These are phyloP conservation scores for Pseudozyma pruni DNA, from an alignment of 1,284 basidiomycete species.

Conservation along the genomic window DNA sequence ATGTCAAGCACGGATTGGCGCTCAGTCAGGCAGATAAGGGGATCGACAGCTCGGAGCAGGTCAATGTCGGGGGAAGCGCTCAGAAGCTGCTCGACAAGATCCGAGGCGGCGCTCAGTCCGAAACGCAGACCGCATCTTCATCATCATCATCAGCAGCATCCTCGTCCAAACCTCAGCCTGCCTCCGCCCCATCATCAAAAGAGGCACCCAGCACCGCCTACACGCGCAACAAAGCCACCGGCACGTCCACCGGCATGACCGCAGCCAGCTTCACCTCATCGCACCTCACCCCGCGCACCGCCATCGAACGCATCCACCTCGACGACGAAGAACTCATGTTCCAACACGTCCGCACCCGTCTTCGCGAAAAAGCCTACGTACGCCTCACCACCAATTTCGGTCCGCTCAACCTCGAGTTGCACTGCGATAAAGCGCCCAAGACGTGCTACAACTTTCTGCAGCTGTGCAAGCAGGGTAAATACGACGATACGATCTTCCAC, in stretches of 20 bases:
- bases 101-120: constrained; percentile 3
- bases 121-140: neutral
- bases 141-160: neutral
- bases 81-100: constrained; percentile 50
- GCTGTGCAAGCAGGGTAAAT: constrained; percentile 76
- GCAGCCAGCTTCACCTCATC: constrained; percentile 95
- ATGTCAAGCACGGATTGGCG: constrained; percentile 65
- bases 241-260: constrained; percentile 87
- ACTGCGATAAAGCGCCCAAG: constrained; percentile 90
- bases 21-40: constrained; percentile 55
- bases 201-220: constrained; percentile 18
- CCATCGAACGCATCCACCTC: constrained; percentile 82
- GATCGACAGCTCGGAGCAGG: constrained; percentile 52
- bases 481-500: constrained; percentile 87
- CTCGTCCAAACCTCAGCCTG: neutral
- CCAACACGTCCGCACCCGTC: constrained; percentile 72
- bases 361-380: constrained; percentile 52
- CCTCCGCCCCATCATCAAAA: neutral
- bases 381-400: constrained; percentile 90
- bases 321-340: constrained; percentile 91
- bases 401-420: constrained; percentile 88
- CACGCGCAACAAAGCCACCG: constrained; percentile 73
- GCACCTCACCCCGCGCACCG: constrained; percentile 81
- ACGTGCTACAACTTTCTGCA: constrained; percentile 96
- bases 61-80: constrained; percentile 66